phyloP scores from a whole-genome alignment of 768 basidiomycete species.

The Termitomyces sp. region DNA sequence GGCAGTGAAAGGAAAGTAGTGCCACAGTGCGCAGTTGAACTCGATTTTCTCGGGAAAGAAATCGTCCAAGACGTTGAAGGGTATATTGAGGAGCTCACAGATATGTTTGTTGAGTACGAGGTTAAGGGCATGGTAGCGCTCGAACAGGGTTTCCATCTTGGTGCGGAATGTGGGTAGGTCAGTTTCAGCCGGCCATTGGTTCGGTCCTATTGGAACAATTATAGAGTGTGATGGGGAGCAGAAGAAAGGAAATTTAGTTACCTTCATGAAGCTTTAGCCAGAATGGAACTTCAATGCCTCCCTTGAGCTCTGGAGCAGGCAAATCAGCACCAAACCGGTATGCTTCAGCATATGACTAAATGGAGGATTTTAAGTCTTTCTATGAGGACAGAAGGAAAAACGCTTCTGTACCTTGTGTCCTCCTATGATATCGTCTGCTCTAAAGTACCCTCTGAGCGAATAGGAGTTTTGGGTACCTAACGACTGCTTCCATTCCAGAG shows the following conservation, averaged over 20 bases:
- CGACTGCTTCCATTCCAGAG: slow-evolving; percentile 20
- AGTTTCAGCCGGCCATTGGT: slow-evolving; percentile 23
- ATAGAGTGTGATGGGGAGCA: not conserved
- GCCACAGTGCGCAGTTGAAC: slow-evolving; percentile 25
- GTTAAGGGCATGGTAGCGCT: slow-evolving; percentile 20
- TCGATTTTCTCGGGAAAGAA: slow-evolving; percentile 20
- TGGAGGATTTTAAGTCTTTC: not conserved
- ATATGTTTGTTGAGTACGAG: slow-evolving; percentile 24
- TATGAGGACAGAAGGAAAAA: not conserved
- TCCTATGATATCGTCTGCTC: slow-evolving; percentile 18
- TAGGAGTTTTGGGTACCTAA: slow-evolving; percentile 19
- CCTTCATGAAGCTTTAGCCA: slow-evolving; percentile 25
- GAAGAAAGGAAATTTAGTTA: not conserved
- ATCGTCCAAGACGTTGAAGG: slow-evolving; percentile 14
- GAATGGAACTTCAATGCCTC: slow-evolving; percentile 18
- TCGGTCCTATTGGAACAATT: slow-evolving; percentile 18
- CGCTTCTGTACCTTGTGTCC: slow-evolving; percentile 17
- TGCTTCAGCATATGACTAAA: slow-evolving; percentile 23
- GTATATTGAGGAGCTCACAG: slow-evolving; percentile 18
- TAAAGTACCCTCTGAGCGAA: slow-evolving; percentile 22
- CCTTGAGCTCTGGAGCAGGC: slow-evolving; percentile 13
- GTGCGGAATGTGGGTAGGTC: slow-evolving; percentile 21
- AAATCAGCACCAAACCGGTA: slow-evolving; percentile 23
- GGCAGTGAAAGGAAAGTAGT: slow-evolving; percentile 20
- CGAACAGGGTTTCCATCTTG: slow-evolving; percentile 21